These are phyloP conservation scores for Alternaria ventricosa DNA, from an alignment of 2,329 filamentous ascomycete genomes.

Conservation along the genomic window DNA sequence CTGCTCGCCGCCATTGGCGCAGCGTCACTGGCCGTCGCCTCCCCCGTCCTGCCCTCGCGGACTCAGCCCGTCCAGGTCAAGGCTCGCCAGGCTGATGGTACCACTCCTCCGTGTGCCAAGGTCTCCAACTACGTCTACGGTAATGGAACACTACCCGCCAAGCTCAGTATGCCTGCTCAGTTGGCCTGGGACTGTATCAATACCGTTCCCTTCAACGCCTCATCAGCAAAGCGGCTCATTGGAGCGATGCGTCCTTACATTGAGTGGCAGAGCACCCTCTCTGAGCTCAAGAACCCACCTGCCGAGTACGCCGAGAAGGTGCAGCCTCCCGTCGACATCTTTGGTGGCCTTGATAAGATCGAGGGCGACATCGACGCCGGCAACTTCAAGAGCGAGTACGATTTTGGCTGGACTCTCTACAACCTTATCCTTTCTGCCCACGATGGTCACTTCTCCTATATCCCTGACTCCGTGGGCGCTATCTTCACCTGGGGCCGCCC, in stretches of 20 bases:
- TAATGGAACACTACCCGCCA: constrained; percentile 13
- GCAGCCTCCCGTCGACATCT: constrained; percentile 53
- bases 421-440: constrained; percentile 62
- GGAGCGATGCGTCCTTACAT: constrained; percentile 52
- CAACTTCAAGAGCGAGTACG: constrained; percentile 51
- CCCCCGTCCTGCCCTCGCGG: constrained; percentile 28
- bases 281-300: constrained; percentile 53
- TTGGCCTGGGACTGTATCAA: constrained; percentile 55
- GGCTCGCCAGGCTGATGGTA: constrained; percentile 31
- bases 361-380: constrained; percentile 46
- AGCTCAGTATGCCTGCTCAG: constrained; percentile 49
- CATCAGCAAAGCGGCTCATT: constrained; percentile 49
- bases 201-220: constrained; percentile 53
- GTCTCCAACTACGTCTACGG: constrained; percentile 41
- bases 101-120: constrained; percentile 39
- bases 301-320: constrained; percentile 55
- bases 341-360: constrained; percentile 50
- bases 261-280: constrained; percentile 56
- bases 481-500: constrained; percentile 59
- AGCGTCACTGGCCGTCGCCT: constrained; percentile 28
- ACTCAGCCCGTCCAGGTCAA: constrained; percentile 16
- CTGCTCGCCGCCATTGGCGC: constrained; percentile 33
- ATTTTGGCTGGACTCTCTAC: constrained; percentile 60
- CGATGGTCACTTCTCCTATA: constrained; percentile 69
- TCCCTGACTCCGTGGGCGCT: constrained; percentile 59